A percentile compares a stretch with the other conserved stretches of the same genome.
phyloP scores from a whole-genome alignment of 2,329 filamentous ascomycete species.

The Cadophora sp. region DNA sequence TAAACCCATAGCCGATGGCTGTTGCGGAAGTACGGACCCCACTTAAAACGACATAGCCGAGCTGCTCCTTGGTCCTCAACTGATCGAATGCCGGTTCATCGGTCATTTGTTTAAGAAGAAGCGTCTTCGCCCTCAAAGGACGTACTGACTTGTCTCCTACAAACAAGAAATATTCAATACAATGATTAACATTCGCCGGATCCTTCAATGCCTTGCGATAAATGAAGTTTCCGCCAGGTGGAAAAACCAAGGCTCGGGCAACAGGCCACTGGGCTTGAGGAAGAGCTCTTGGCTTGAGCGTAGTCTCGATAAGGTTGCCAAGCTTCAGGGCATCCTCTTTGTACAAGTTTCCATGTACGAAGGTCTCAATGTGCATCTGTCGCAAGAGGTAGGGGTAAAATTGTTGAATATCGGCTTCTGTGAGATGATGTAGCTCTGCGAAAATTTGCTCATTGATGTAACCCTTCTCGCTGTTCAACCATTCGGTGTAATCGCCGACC shows the following conservation, averaged over 20 bases:
- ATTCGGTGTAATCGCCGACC: slow-evolving; percentile 81
- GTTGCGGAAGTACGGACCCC: slow-evolving; percentile 75
- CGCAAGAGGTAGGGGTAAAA: slow-evolving; percentile 83
- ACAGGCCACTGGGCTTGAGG: slow-evolving; percentile 82
- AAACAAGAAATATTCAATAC: slow-evolving; percentile 79
- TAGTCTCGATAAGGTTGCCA: slow-evolving; percentile 81
- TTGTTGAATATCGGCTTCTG: slow-evolving; percentile 73
- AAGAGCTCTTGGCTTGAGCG: slow-evolving; percentile 74
- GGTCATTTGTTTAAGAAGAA: slow-evolving; percentile 87
- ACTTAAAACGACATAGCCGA: slow-evolving; percentile 95
- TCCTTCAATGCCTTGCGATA: slow-evolving; percentile 84
- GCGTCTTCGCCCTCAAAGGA: slow-evolving; percentile 73
- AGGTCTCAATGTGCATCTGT: slow-evolving; percentile 86
- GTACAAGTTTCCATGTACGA: slow-evolving; percentile 91
- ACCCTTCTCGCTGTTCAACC: slow-evolving; percentile 77
- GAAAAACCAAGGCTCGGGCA: slow-evolving; percentile 77
- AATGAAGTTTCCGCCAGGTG: slow-evolving; percentile 81
- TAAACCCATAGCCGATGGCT: slow-evolving; percentile 83
- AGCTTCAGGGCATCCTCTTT: slow-evolving; percentile 90
- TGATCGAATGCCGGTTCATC: slow-evolving; percentile 96
- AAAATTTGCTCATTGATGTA: slow-evolving; percentile 83
- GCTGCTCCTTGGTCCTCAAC: slow-evolving; percentile 93
- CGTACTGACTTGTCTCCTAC: slow-evolving; percentile 74
- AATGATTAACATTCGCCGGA: slow-evolving; percentile 87
- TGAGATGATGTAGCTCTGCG: slow-evolving; percentile 77